Evolutionary conservation across 23 red algal genomes (phyloP).

Genomic region (Chondrus crispus): DNA sequence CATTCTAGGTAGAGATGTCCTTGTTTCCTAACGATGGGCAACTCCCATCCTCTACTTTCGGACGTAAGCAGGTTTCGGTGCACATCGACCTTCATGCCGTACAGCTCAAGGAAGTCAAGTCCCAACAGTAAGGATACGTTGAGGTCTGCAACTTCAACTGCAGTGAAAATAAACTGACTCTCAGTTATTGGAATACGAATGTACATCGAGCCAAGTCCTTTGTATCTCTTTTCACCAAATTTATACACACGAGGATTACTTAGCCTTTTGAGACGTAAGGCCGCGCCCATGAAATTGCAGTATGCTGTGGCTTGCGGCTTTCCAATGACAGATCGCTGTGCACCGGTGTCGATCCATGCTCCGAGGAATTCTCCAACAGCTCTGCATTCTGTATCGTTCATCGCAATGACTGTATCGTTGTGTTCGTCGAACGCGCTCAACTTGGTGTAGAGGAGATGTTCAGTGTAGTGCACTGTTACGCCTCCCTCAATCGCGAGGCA

Average conservation of each 20-base stretch:
- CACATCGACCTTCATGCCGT: not conserved
- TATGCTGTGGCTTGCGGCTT: not conserved
- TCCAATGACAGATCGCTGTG: not conserved
- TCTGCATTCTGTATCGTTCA: not conserved
- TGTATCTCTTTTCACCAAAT: not conserved
- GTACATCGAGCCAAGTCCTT: not conserved
- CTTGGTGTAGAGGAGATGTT: no score
- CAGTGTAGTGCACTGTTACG: no score
- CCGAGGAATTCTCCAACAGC: not conserved
- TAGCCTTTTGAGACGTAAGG: not conserved
- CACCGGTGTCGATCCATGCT: conserved; percentile 3
- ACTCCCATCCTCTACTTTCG: not conserved
- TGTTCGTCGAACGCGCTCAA: no score
- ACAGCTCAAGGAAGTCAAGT: not conserved
- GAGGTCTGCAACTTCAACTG: not conserved
- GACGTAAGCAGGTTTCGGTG: not conserved
- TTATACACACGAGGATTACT: not conserved
- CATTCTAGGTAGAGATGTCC: conserved; percentile 3
- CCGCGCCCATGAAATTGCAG: not conserved
- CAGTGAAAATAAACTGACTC: not conserved
- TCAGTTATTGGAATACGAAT: conserved; percentile 1
- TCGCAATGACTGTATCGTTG: not conserved
- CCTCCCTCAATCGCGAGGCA: no score
- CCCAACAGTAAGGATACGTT: conserved; percentile 3
- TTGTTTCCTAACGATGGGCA: not conserved